A percentile compares a stretch with the other conserved stretches of the same genome.
phyloP scores from a whole-genome alignment of 2,329 filamentous ascomycete genomes.

The Rhinocladiella mackenziei region DNA sequence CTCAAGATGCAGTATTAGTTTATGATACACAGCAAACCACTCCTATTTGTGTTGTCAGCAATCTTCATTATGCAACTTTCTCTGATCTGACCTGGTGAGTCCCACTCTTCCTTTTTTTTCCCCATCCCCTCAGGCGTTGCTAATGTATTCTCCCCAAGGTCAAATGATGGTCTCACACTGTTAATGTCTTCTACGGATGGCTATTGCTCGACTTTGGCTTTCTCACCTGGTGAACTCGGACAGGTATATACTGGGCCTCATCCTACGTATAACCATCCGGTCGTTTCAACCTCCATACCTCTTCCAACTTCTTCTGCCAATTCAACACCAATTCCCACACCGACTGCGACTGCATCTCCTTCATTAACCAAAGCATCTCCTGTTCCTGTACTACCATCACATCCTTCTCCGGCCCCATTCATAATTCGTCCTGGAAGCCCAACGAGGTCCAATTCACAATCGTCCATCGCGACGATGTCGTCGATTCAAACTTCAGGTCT shows the following conservation, averaged over 20 bases:
- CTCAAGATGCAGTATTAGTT: conserved; percentile 87
- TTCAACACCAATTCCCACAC: conserved; percentile 65
- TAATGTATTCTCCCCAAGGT: conserved; percentile 52
- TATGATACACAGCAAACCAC: conserved; percentile 98
- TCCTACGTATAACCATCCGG: conserved; percentile 34
- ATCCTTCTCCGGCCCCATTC: conserved; percentile 53
- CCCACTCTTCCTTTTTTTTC: background rate
- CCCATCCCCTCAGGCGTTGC: too few relatives aligned
- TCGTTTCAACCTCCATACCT: conserved; percentile 36
- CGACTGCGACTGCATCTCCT: conserved; percentile 64
- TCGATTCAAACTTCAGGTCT: conserved; percentile 47
- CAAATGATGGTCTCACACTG: conserved; percentile 70
- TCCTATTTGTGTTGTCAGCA: conserved; percentile 90
- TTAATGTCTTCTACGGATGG: conserved; percentile 97
- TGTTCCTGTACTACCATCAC: conserved; percentile 55
- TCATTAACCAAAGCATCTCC: conserved; percentile 54
- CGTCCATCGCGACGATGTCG: conserved; percentile 65
- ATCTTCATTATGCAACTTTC: conserved; percentile 94
- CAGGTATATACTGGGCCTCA: conserved; percentile 70
- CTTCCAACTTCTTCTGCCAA: conserved; percentile 39
- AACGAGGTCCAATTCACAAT: conserved; percentile 78
- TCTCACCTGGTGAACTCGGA: conserved; percentile 77
- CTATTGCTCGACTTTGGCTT: conserved; percentile 90
- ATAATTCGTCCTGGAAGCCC: conserved; percentile 67
- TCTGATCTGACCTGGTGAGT: conserved; percentile 91